phyloP scores from a whole-genome alignment of 1,284 basidiomycete genomes.

The Hemileia vastatrix region DNA sequence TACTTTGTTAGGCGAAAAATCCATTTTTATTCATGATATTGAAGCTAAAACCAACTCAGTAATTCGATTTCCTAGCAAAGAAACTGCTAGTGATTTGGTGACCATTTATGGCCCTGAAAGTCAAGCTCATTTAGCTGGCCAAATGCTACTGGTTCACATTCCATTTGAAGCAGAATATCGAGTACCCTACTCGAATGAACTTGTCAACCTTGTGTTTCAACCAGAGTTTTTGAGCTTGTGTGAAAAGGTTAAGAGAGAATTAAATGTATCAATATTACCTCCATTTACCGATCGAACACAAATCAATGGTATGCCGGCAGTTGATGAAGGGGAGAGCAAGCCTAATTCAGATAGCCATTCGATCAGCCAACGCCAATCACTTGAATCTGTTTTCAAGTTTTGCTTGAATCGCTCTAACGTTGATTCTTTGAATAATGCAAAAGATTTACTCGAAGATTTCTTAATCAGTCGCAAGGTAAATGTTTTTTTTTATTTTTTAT shows the following conservation, averaged over 20 bases:
- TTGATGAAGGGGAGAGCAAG: conserved; percentile 53
- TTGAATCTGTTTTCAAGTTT: conserved; percentile 85
- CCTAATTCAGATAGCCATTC: too few species aligned
- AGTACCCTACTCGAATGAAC: conserved; percentile 59
- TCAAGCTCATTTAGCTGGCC: conserved; percentile 89
- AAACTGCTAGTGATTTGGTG: conserved; percentile 80
- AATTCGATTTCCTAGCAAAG: conserved; percentile 91
- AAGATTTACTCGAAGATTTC: conserved; percentile 88
- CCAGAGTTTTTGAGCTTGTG: conserved; percentile 71
- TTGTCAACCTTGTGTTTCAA: conserved; percentile 62
- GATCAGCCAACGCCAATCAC: too few species aligned
- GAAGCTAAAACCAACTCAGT: conserved; percentile 90
- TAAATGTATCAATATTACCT: conserved; percentile 77
- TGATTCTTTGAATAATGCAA: conserved; percentile 72
- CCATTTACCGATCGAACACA: conserved; percentile 47
- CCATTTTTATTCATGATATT: conserved; percentile 93
- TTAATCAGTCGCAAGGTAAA: conserved; percentile 71
- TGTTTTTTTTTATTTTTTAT: neutral
- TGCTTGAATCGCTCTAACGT: conserved; percentile 54
- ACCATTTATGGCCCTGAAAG: conserved; percentile 92
- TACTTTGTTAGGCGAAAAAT: conserved; percentile 86
- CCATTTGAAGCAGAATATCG: conserved; percentile 95
- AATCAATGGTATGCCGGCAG: conserved; percentile 32
- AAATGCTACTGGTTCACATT: conserved; percentile 90
- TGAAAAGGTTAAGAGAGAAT: conserved; percentile 83